Base-by-base conservation (phyloP, 306 rosid genomes). In the Pterocarpus macrocarpus region DNA sequence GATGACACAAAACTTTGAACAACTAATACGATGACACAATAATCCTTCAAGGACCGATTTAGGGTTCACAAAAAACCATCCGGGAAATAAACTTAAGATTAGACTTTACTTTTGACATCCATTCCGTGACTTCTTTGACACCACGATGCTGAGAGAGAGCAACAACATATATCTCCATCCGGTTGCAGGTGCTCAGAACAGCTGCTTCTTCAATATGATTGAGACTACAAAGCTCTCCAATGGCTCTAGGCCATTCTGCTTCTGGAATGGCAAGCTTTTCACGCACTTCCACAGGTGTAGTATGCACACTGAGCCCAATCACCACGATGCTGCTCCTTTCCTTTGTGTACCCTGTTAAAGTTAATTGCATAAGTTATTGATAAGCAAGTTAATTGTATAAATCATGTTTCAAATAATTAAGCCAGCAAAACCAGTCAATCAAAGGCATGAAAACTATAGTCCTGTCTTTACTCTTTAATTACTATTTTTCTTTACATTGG, bases 201-300 rank as follows among this genome's bases (percentile, higher is more conserved):
- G 99, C 98, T 50, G 99, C 99, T 87, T 96, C 99, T 85, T 96
- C 99, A 14, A 96, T 92, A 73, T 96, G 98, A 87, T 96, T 96
- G 77, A 96, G 88, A 78, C 86, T 69, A 71, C 99, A 96, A 73
- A 96, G 94, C 87, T 96, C 99, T 49, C 82, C 98, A 5, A 96
- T 93, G 76, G 99, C 99, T 80, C 96, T 94, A 59, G 99, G 94
- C 99, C 98, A 96, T 80, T 96, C 99, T 79, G 99, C 99, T 86
- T 96, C 99, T 14, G 98, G 99, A 77, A 96, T 87, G 76, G 99
- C 97, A 32, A 96, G 97, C 64, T 96, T 96, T 79, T 96, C 99
- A 49, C 99, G 93, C 96, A 96, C 86, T 79, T 96, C 99, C 49
- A 96, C 98, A 0, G 99, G 99, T 38, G 99, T 80, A 8, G 91